A percentile compares a stretch with the other conserved stretches of the same genome.
These are phyloP conservation scores for Adenanthera pavonina DNA, from an alignment of 306 rosid species.

Conservation along the genomic window DNA sequence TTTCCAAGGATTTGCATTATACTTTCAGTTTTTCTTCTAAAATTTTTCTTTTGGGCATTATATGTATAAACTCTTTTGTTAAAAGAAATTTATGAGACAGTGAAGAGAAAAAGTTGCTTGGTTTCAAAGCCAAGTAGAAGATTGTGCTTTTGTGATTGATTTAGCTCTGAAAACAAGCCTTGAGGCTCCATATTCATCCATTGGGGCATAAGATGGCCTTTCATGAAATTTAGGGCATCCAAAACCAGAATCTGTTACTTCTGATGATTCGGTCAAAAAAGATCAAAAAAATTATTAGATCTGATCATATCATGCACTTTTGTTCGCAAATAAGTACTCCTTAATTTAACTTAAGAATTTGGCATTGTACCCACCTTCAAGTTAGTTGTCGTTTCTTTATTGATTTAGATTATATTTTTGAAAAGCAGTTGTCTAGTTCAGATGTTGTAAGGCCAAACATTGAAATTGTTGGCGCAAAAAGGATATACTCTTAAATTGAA, in stretches of 20 bases:
- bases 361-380: not conserved
- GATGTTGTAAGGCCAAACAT: too few species aligned
- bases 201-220: constrained; percentile 3
- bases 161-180: not conserved
- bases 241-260: constrained; percentile 40
- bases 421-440: too few species aligned
- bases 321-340: constrained; percentile 23
- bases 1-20: not conserved
- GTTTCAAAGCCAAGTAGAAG: constrained; percentile 39
- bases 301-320: constrained; percentile 35
- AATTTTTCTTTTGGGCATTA: not conserved
- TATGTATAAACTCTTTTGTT: not conserved
- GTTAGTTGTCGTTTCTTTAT: not conserved
- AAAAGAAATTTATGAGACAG: not conserved
- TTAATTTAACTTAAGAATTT: constrained; percentile 34
- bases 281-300: constrained; percentile 20
- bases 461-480: too few species aligned
- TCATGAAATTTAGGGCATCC: constrained; percentile 45
- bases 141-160: not conserved
- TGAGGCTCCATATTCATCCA: constrained; percentile 4
- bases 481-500: too few species aligned
- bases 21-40: not conserved
- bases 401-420: not conserved
- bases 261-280: constrained; percentile 55
- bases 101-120: constrained; percentile 22